phyloP scores from a whole-genome alignment of 177 flowering plant species.

The Vitis hybrid region DNA sequence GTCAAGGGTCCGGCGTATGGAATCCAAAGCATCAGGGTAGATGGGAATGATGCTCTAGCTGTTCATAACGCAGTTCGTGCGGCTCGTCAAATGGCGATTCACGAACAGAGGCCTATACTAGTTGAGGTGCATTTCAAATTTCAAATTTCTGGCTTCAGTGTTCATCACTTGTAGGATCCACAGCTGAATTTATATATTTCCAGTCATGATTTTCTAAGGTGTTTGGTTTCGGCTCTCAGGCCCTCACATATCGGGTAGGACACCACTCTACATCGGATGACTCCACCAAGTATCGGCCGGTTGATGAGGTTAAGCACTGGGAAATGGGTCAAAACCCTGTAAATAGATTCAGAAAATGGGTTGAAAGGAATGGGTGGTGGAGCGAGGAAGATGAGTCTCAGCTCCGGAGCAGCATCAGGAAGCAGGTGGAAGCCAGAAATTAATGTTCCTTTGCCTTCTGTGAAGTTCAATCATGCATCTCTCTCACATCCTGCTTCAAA shows the following conservation, averaged over 20 bases:
- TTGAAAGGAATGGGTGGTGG: constrained; percentile 78
- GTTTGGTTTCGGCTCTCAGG: constrained; percentile 32
- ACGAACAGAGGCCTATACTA: constrained; percentile 65
- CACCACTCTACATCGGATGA: constrained; percentile 94
- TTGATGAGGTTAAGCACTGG: constrained; percentile 76
- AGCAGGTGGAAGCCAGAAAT: constrained; percentile 42
- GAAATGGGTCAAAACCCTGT: constrained; percentile 51
- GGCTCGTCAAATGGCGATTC: constrained; percentile 74
- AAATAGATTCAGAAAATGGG: constrained; percentile 63
- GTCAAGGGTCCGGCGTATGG: constrained; percentile 85
- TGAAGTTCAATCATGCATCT: not conserved
- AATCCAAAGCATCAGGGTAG: constrained; percentile 72
- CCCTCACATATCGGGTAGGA: constrained; percentile 73
- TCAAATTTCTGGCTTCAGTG: not conserved
- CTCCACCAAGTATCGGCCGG: constrained; percentile 76
- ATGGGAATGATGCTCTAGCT: constrained; percentile 87
- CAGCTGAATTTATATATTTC: not conserved
- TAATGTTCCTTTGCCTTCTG: not conserved
- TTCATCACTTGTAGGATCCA: too few species aligned
- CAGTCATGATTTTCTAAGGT: not conserved
- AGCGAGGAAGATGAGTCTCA: constrained; percentile 52
- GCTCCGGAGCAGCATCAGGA: constrained; percentile 46
- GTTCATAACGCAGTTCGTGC: constrained; percentile 53
- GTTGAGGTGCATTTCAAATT: constrained; percentile 53
- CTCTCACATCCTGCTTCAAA: not conserved